Conservation (phyloP, 495 filamentous ascomycete species). For the Trichoderma virens region DNA sequence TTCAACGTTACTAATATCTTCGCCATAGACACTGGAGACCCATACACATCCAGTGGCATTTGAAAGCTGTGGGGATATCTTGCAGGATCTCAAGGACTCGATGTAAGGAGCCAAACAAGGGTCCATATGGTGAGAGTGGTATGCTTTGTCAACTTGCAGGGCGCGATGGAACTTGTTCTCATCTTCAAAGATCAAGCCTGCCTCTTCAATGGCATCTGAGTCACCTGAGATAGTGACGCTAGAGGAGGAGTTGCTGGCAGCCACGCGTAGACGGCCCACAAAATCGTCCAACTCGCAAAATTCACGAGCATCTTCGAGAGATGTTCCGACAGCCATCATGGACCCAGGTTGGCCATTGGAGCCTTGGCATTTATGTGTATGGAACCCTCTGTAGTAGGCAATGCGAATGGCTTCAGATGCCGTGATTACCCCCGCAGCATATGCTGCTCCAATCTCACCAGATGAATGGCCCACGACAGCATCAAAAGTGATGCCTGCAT, state of each 20-base stretch:
- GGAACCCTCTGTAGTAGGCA: conserved; percentile 32
- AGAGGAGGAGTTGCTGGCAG: conserved; percentile 29
- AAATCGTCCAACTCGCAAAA: conserved; percentile 15
- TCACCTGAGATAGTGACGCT: conserved; percentile 29
- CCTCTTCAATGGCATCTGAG: background rate
- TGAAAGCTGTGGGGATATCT: too few relatives aligned
- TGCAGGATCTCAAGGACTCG: too few relatives aligned
- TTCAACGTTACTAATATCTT: too few relatives aligned
- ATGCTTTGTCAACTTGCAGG: too few relatives aligned
- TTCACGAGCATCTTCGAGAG: conserved; percentile 11
- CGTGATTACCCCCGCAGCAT: conserved; percentile 35
- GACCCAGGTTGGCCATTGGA: conserved; percentile 23
- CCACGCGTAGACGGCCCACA: conserved; percentile 14
- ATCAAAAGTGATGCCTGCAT: conserved; percentile 32
- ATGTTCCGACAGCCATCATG: conserved; percentile 39
- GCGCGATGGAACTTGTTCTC: too few relatives aligned
- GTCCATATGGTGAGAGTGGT: too few relatives aligned
- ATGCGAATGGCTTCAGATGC: conserved; percentile 18
- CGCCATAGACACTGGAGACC: too few relatives aligned
- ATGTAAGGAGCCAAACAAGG: too few relatives aligned
- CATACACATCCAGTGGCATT: too few relatives aligned
- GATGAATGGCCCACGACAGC: conserved; percentile 46
- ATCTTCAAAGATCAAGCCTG: too few relatives aligned
- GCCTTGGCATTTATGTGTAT: background rate
- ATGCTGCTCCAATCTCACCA: conserved; percentile 36